Evolutionary conservation across 2,329 filamentous ascomycete genomes (phyloP), one percentile per base, ranked within the genome.

Genomic region (Setomelanomma holmii): DNA sequence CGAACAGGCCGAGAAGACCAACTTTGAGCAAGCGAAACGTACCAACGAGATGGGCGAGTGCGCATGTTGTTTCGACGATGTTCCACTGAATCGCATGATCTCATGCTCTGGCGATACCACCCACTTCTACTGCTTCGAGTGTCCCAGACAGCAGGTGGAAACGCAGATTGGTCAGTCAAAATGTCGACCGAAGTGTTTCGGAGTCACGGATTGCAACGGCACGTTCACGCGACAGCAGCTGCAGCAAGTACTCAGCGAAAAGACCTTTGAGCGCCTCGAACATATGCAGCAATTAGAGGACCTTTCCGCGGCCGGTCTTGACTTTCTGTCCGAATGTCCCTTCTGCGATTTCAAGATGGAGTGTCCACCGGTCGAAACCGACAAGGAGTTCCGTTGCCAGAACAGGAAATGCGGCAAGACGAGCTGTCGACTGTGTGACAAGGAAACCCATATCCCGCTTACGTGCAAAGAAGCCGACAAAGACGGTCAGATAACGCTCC

Each of bases 301-400:
- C 20, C 78, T 96, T 34, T 83, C 84, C n/a, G 78, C 84, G 55
- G 89, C 90, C 1, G 84, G 82, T 0, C 82, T 96, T 30, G 86
- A 91, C 35, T 85, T 87, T 55, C 82, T 96, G 1, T 89, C 84
- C 24, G 85, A 83, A 24, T 96, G 91, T 60, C 90, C 91, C 0
- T 95, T 92, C 67, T 96, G 91, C 71, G 86, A 89, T 19, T 96
- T 85, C 76, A 90, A 89, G 36, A 89, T 86, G 27, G 88, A 91
- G 53, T 89, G 86, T 58, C 85, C 84, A 0, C 84, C 89, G 0
- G 75, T 89, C 1, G 84, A 89, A 16, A 75, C 84, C 16, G 82
- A 93, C 69, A 86, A 82, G 54, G 89, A 93, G 65, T 96, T 96
- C 58, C 79, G 80, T 3, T 96, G 91, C 73, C 78, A 83, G 45